phyloP scores from a whole-genome alignment of 2,329 filamentous ascomycete species.

The Penicillium brasilianum region DNA sequence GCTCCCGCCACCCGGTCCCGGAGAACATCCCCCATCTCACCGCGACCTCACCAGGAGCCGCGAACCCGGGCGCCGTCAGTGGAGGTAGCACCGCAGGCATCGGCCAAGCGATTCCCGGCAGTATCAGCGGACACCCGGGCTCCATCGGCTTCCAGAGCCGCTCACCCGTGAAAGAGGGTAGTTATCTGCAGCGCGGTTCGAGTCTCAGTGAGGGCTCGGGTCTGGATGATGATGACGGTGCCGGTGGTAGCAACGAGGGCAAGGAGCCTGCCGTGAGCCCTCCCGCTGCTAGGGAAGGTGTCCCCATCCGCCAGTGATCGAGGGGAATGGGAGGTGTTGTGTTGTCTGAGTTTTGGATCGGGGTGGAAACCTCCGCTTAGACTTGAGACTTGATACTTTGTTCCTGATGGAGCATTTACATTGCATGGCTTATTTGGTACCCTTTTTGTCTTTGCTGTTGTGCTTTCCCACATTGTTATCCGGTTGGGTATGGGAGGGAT shows the following conservation, averaged over 20 bases:
- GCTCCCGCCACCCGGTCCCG: conserved; percentile 90
- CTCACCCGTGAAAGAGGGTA: conserved; percentile 89
- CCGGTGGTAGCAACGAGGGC: conserved; percentile 40
- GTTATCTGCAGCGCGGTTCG: conserved; percentile 81
- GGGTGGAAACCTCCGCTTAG: background rate
- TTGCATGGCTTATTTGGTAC: conserved; percentile 21
- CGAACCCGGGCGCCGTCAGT: conserved; percentile 41
- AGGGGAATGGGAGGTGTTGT: background rate
- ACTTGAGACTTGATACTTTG: conserved; percentile 4
- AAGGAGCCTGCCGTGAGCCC: conserved; percentile 52
- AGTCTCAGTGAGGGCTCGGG: conserved; percentile 61
- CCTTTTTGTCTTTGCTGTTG: background rate
- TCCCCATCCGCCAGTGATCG: conserved; percentile 67
- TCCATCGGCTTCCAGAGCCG: conserved; percentile 61
- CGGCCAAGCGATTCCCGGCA: conserved; percentile 50
- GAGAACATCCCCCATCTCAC: conserved; percentile 93
- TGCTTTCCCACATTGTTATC: conserved; percentile 7
- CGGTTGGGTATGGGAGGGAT: conserved; percentile 15
- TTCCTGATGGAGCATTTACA: conserved; percentile 10
- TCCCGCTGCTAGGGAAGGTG: conserved; percentile 56
- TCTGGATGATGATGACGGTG: conserved; percentile 55
- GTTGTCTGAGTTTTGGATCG: background rate
- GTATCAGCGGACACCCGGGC: conserved; percentile 47
- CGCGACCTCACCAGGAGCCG: conserved; percentile 60
- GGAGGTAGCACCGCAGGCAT: conserved; percentile 37